These are phyloP conservation scores for Microcera coccophila DNA, from an alignment of 2,329 filamentous ascomycete species.

Conservation along the genomic window DNA sequence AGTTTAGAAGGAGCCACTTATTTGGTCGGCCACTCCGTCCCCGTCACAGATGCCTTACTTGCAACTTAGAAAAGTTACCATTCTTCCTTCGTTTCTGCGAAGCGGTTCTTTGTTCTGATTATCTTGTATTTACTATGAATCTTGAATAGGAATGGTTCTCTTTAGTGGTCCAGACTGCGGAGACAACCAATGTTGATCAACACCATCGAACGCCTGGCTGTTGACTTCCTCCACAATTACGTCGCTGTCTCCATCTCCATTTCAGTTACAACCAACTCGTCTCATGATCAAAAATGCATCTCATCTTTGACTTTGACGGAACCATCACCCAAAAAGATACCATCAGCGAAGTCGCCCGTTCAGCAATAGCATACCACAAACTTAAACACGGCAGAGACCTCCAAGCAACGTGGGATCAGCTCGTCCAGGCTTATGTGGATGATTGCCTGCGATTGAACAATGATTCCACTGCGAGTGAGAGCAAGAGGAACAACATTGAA, in stretches of 20 bases:
- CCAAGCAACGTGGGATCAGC: constrained; percentile 39
- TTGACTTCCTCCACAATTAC: not conserved
- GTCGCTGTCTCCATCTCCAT: not conserved
- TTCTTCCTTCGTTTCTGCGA: too few species aligned
- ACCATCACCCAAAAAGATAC: constrained; percentile 56
- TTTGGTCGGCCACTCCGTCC: too few species aligned
- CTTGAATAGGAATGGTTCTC: too few species aligned
- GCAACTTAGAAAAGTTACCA: too few species aligned
- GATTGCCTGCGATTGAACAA: constrained; percentile 39
- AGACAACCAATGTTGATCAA: constrained; percentile 14
- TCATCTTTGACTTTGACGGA: constrained; percentile 58
- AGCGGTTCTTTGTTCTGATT: too few species aligned
- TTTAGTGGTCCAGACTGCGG: too few species aligned
- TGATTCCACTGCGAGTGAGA: constrained; percentile 31
- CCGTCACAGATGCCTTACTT: too few species aligned
- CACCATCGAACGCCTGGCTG: constrained; percentile 9
- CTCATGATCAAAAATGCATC: constrained; percentile 32
- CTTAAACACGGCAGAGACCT: constrained; percentile 30
- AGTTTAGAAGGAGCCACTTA: too few species aligned
- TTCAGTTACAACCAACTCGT: not conserved
- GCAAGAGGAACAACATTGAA: constrained; percentile 31
- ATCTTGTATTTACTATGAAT: too few species aligned
- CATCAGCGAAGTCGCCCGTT: constrained; percentile 44
- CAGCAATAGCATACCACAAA: constrained; percentile 37
- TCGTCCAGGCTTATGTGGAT: constrained; percentile 44